Evolutionary conservation across 306 rosid species (phyloP).

Genomic region (Glycine soja): DNA sequence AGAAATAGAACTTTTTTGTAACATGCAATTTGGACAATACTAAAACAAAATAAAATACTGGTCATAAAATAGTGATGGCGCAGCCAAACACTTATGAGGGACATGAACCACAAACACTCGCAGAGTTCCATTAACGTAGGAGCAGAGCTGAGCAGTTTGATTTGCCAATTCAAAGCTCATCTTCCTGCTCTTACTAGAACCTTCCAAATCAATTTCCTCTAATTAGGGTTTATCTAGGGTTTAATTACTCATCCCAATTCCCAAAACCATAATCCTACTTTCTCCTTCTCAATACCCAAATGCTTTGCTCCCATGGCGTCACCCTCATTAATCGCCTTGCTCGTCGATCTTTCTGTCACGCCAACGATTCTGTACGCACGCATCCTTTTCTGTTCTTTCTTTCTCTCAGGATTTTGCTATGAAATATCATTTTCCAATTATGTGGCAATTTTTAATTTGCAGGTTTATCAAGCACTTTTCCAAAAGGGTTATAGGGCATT

Average conservation of each 20-base stretch:
- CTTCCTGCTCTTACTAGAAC: conserved; percentile 32
- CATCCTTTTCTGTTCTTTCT: not conserved
- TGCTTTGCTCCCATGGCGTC: conserved; percentile 82
- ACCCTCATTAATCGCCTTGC: conserved; percentile 59
- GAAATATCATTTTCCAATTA: conserved; percentile 17
- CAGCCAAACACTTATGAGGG: not conserved
- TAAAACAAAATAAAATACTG: not conserved
- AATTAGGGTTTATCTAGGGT: conserved; percentile 73
- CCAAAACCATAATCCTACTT: conserved; percentile 19
- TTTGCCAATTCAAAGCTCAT: not conserved
- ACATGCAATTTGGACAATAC: not conserved
- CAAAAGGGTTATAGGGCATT: conserved; percentile 60
- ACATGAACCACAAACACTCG: not conserved
- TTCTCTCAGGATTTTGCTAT: not conserved
- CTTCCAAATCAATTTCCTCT: conserved; percentile 13
- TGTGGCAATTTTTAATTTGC: conserved; percentile 24
- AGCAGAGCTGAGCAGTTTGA: not conserved
- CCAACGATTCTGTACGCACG: conserved; percentile 47
- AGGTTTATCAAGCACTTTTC: conserved; percentile 60
- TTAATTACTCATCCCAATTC: conserved; percentile 42
- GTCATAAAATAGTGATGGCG: too few species aligned
- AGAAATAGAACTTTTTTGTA: not conserved
- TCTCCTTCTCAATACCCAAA: conserved; percentile 39
- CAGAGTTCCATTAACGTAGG: conserved; percentile 1
- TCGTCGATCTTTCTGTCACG: conserved; percentile 58